Evolutionary conservation across 192 early-diverging fungal genomes (phyloP).

Genomic region (Coemansia sp.): DNA sequence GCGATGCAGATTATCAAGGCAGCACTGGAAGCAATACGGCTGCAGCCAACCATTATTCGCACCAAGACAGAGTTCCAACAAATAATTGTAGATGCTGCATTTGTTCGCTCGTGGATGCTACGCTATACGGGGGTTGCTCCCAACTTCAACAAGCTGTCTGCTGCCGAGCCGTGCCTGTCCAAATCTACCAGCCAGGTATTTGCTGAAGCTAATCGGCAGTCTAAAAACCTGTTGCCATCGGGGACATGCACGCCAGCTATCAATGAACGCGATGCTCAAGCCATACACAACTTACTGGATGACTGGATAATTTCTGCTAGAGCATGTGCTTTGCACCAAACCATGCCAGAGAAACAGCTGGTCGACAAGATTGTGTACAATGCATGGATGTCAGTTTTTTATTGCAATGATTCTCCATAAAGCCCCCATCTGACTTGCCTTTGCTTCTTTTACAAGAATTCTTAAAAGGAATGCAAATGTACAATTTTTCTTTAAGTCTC

Average conservation of each 20-base stretch:
- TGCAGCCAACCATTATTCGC: constrained; percentile 15
- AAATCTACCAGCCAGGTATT: no score
- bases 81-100: constrained; percentile 32
- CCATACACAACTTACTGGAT: constrained; percentile 38
- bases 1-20: constrained; percentile 48
- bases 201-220: no score
- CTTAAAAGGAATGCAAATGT: no score
- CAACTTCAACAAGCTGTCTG: constrained; percentile 1
- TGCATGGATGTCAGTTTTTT: constrained; percentile 26
- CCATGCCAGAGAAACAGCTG: constrained; percentile 7
- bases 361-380: constrained; percentile 24
- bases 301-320: constrained; percentile 40
- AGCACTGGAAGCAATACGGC: constrained; percentile 28
- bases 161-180: no score
- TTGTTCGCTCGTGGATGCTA: constrained; percentile 44
- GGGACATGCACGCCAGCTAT: background rate
- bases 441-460: no score
- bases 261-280: constrained; percentile 35
- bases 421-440: no score
- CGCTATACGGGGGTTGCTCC: constrained; percentile 41
- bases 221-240: no score
- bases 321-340: constrained; percentile 20
- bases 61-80: constrained; percentile 22
- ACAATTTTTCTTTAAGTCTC: no score
- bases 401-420: no score